A percentile compares a stretch with the other conserved stretches of the same genome.
Evolutionary conservation across 192 early-diverging fungal species (phyloP).

Genomic region (Coemansia sp.): DNA sequence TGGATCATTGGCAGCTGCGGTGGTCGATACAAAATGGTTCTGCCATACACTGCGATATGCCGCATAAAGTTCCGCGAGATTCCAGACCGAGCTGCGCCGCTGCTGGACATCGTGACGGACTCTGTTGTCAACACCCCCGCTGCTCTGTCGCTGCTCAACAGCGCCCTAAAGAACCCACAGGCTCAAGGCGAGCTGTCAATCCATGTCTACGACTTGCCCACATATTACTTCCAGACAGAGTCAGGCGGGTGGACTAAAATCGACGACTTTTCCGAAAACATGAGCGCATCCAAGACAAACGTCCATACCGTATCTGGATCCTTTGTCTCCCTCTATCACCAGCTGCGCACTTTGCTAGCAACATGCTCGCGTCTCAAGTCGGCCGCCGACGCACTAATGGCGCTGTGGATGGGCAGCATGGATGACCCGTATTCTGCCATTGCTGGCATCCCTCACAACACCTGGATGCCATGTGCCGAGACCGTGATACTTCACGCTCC

Average conservation of each 20-base stretch:
- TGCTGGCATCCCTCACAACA: conserved; percentile 28
- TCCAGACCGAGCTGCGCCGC: conserved; percentile 29
- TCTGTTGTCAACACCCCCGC: conserved; percentile 42
- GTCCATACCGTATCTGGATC: conserved; percentile 43
- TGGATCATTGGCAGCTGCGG: conserved; percentile 48
- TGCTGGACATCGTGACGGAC: conserved; percentile 31
- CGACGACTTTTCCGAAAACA: conserved; percentile 48
- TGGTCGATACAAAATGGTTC: conserved; percentile 52
- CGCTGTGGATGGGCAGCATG: conserved; percentile 49
- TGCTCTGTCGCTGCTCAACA: conserved; percentile 31
- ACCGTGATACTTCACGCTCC: conserved; percentile 33
- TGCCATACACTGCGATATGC: conserved; percentile 45
- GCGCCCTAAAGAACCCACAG: conserved; percentile 41
- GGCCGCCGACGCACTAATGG: conserved; percentile 43
- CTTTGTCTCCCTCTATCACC: conserved; percentile 37
- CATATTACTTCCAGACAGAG: conserved; percentile 39
- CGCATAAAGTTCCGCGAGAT: conserved; percentile 48
- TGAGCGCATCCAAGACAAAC: conserved; percentile 26
- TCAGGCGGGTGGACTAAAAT: conserved; percentile 38
- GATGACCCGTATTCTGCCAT: conserved; percentile 49
- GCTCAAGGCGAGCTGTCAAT: conserved; percentile 47
- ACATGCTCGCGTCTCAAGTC: conserved; percentile 50
- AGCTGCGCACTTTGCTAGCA: conserved; percentile 46
- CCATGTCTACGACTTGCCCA: conserved; percentile 42
- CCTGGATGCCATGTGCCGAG: conserved; percentile 39